Percentiles rank a stretch among this genome's conserved stretches.
Conservation (phyloP, 1,284 basidiomycete genomes). For the Marasmius oreades region DNA sequence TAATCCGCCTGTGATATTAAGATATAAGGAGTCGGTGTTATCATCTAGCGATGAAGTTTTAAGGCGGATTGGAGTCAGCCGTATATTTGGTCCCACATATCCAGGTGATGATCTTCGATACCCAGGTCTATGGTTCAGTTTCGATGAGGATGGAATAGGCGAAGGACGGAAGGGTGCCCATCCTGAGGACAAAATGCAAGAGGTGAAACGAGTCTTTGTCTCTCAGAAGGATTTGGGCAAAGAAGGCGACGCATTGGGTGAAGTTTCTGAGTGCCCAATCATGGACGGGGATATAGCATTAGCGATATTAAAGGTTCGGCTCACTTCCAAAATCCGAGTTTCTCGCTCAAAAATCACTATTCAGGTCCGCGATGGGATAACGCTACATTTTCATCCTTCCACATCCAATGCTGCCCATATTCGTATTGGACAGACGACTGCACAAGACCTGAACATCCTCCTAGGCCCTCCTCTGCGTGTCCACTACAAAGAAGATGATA, state of each 20-base stretch:
- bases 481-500: conserved; percentile 84
- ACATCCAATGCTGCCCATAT: conserved; percentile 53
- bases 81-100: conserved; percentile 83
- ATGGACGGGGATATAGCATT: conserved; percentile 72
- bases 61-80: conserved; percentile 63
- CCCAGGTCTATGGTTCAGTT: conserved; percentile 81
- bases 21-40: conserved; percentile 66
- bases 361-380: conserved; percentile 73
- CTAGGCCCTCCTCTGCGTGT: conserved; percentile 75
- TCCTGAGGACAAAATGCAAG: conserved; percentile 62
- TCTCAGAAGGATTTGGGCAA: conserved; percentile 59
- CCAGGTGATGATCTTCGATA: conserved; percentile 74
- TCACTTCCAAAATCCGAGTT: too few species aligned
- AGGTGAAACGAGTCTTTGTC: conserved; percentile 73
- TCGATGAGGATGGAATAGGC: conserved; percentile 60
- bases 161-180: conserved; percentile 44
- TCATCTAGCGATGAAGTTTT: conserved; percentile 57
- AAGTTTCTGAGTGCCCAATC: conserved; percentile 54
- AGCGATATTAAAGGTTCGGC: conserved; percentile 61
- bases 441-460: conserved; percentile 77
- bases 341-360: too few species aligned
- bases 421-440: conserved; percentile 74
- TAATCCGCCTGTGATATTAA: conserved; percentile 61
- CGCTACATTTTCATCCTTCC: conserved; percentile 62
- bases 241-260: conserved; percentile 62